Base-by-base conservation (phyloP, 2,329 filamentous ascomycete genomes). In the Elsinoe necatrix region DNA sequence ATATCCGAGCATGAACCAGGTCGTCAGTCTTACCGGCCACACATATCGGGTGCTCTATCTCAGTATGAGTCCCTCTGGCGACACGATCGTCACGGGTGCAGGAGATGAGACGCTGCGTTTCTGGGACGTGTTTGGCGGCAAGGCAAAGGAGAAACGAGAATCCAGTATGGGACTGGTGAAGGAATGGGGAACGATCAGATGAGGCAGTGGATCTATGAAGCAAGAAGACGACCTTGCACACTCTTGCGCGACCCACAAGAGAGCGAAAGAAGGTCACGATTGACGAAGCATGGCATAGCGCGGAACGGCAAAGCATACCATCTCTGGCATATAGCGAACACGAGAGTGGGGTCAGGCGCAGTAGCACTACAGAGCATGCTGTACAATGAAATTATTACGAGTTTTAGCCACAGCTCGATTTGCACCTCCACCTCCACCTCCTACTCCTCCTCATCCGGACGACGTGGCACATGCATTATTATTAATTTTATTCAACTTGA, bases 1-100 rank as follows among this genome's bases (percentile, higher is more conserved):
- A 68, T 98, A 98, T 68, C 93, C 93, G 1, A 91, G 86, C 63
- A 97, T 98, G 93, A 89, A 89, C 50, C 93, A 97, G 69, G 90
- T 98, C 7, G 92, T 89, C 39, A 95, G 89, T 63, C 77, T 98
- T 45, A 98, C 93, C 0, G 93, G 93, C 0, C 93, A 98, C 70
- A 98, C 93, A 1, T 97, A 95, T 72, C 86, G 93, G 66, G 93
- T 98, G 11, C 78, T 98, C 2, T 98, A 97, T 69, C 78, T 98
- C 54, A 91, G 91, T 29, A 97, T 97, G 90, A 96, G 91, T 67
- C 93, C 93, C 1, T 92, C 97, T 67, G 93, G 93, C 16, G 83
- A 91, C 63, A 87, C 89, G 2, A 88, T 98, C 18, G 93, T 97
- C 11, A 98, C 93, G 0, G 93, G 93, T 21, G 93, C 93, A 3